Conservation (phyloP, 371 early-diverging fungal genomes). For the Thermomucor indicae-seudaticae region DNA sequence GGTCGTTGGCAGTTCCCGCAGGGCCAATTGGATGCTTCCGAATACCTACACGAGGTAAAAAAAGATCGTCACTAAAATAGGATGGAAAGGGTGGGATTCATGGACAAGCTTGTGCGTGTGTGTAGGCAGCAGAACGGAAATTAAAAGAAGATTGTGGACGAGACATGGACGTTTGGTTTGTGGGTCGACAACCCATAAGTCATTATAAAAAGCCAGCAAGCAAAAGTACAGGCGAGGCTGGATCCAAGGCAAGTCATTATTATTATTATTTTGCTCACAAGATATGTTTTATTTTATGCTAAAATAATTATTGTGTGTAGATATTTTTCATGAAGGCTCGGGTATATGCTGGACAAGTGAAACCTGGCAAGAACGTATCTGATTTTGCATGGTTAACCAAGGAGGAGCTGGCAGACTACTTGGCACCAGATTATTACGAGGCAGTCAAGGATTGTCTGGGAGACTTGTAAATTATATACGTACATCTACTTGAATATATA, state of each 20-base stretch:
- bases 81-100: background rate
- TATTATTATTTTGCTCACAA: background rate
- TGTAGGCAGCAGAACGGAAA: constrained; percentile 68
- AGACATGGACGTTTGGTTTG: constrained; percentile 83
- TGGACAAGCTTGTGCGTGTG: background rate
- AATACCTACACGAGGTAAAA: constrained; percentile 69
- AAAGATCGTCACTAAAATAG: background rate
- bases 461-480: constrained; percentile 40
- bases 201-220: constrained; percentile 52
- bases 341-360: constrained; percentile 75
- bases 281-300: constrained; percentile 31
- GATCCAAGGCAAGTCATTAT: constrained; percentile 20
- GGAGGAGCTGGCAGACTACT: constrained; percentile 69
- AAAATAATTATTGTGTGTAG: constrained; percentile 8
- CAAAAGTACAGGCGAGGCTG: constrained; percentile 23
- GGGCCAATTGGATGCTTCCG: constrained; percentile 57
- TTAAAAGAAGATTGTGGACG: constrained; percentile 69
- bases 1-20: constrained; percentile 77
- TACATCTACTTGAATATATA: too few species aligned
- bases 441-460: constrained; percentile 74
- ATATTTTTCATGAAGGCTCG: constrained; percentile 84
- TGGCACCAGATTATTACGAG: constrained; percentile 69
- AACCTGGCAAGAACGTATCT: constrained; percentile 48
- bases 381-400: constrained; percentile 90
- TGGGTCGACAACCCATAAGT: constrained; percentile 80